phyloP scores from a whole-genome alignment of 495 filamentous ascomycete species.

The Ramalina intermedia region DNA sequence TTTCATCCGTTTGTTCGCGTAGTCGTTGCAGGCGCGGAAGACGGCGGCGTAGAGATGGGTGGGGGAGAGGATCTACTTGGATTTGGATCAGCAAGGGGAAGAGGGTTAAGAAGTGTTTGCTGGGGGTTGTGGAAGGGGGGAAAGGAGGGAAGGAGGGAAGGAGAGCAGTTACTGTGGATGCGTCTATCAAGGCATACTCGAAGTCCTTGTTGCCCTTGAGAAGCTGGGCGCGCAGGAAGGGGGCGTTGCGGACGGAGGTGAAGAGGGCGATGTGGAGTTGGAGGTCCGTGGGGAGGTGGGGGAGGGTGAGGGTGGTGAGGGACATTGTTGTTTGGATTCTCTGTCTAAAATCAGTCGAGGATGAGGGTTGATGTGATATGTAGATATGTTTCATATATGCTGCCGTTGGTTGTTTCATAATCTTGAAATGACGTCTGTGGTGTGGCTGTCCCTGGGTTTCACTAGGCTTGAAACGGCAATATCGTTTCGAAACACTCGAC shows the following conservation, averaged over 20 bases:
- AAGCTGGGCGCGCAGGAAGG: constrained; percentile 65
- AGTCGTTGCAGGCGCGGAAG: constrained; percentile 61
- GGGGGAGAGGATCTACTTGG: constrained; percentile 46
- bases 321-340: neutral
- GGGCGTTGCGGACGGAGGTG: constrained; percentile 57
- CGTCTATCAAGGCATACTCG: constrained; percentile 90
- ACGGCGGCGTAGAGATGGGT: constrained; percentile 60
- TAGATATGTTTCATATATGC: too few species aligned
- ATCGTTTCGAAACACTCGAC: too few species aligned
- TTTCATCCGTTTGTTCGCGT: constrained; percentile 43
- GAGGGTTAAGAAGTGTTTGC: neutral
- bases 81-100: neutral
- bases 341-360: too few species aligned
- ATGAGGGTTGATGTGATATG: too few species aligned
- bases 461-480: too few species aligned
- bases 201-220: constrained; percentile 66
- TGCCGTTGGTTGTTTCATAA: too few species aligned
- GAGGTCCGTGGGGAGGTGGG: constrained; percentile 52
- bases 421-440: too few species aligned
- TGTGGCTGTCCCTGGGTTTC: too few species aligned
- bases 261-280: constrained; percentile 61
- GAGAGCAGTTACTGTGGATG: constrained; percentile 37
- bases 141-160: neutral
- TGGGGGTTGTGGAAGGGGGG: neutral
- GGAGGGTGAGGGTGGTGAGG: constrained; percentile 43